A percentile compares a stretch with the other conserved stretches of the same genome.
Evolutionary conservation across 176 grass and related monocot species (phyloP).

Genomic region (Oryza meyeriana): DNA sequence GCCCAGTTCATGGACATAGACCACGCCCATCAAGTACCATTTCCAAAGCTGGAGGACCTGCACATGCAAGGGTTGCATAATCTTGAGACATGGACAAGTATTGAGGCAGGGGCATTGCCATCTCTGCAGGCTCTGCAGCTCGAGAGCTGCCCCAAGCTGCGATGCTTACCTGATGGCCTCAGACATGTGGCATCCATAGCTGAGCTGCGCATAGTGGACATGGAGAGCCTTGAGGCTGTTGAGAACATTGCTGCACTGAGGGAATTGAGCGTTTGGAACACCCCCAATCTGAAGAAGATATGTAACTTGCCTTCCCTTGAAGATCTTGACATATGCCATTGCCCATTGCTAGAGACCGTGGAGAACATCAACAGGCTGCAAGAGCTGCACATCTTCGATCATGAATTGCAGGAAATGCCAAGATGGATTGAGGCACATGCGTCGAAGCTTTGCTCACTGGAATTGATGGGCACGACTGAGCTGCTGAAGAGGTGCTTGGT

Average conservation of each 20-base stretch:
- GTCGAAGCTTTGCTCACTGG: conserved; percentile 38
- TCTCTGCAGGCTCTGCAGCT: conserved; percentile 64
- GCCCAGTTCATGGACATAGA: conserved; percentile 46
- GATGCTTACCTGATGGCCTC: conserved; percentile 51
- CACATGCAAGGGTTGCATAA: conserved; percentile 54
- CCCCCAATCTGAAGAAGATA: conserved; percentile 54
- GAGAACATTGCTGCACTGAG: conserved; percentile 46
- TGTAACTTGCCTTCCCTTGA: conserved; percentile 55
- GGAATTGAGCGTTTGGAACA: conserved; percentile 58
- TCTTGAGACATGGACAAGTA: conserved; percentile 51
- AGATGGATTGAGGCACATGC: conserved; percentile 55
- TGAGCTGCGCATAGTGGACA: conserved; percentile 56
- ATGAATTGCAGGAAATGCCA: conserved; percentile 58
- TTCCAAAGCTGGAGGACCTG: conserved; percentile 65
- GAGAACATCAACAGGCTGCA: conserved; percentile 36
- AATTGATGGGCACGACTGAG: conserved; percentile 38
- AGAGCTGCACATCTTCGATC: conserved; percentile 57
- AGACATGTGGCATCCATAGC: conserved; percentile 36
- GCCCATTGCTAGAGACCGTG: conserved; percentile 41
- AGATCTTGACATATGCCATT: conserved; percentile 62
- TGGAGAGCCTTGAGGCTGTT: conserved; percentile 46
- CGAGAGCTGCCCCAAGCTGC: conserved; percentile 61
- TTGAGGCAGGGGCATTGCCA: conserved; percentile 44
- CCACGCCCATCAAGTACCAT: conserved; percentile 43
- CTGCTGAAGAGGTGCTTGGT: conserved; percentile 53